These are phyloP conservation scores for Gnomoniopsis smithogilvyi DNA, from an alignment of 2,329 filamentous ascomycete genomes.

Conservation along the genomic window DNA sequence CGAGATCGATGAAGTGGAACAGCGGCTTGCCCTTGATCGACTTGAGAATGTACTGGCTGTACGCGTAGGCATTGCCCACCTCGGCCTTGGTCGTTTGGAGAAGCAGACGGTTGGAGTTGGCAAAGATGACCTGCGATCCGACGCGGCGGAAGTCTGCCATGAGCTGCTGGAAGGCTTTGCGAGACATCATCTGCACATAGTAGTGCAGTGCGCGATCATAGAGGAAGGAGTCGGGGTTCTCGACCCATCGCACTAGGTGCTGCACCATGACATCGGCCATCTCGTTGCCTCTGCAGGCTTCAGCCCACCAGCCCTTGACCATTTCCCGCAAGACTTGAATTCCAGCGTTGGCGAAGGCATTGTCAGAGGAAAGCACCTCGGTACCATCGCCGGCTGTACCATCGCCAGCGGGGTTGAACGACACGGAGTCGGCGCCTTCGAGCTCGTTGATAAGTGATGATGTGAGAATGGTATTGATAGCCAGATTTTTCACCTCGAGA, in stretches of 20 bases:
- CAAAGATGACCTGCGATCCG: conserved; percentile 93
- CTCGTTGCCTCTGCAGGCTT: conserved; percentile 82
- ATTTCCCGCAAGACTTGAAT: conserved; percentile 92
- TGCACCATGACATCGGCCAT: conserved; percentile 99
- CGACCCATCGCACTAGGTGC: conserved; percentile 95
- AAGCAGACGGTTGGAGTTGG: conserved; percentile 81
- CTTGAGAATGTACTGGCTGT: conserved; percentile 96
- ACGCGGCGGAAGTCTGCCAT: conserved; percentile 96
- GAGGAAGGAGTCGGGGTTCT: conserved; percentile 87
- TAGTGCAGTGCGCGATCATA: conserved; percentile 94
- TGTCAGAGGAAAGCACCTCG: conserved; percentile 77
- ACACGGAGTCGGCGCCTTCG: conserved; percentile 82
- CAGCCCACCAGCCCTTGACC: conserved; percentile 98
- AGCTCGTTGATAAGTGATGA: conserved; percentile 96
- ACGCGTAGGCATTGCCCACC: conserved; percentile 93
- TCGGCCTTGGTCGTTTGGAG: conserved; percentile 96
- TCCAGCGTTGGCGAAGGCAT: conserved; percentile 87
- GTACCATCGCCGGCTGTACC: conserved; percentile 58
- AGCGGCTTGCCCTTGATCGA: conserved; percentile 93
- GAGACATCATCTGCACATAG: conserved; percentile 98
- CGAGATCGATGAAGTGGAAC: conserved; percentile 95
- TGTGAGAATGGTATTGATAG: conserved; percentile 96
- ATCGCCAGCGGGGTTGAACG: conserved; percentile 75
- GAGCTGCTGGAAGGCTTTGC: conserved; percentile 93
- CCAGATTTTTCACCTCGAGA: conserved; percentile 86